A percentile compares a stretch with the other conserved stretches of the same genome.
Evolutionary conservation across 2,329 filamentous ascomycete genomes (phyloP).

Genomic region (Pyricularia sp.): DNA sequence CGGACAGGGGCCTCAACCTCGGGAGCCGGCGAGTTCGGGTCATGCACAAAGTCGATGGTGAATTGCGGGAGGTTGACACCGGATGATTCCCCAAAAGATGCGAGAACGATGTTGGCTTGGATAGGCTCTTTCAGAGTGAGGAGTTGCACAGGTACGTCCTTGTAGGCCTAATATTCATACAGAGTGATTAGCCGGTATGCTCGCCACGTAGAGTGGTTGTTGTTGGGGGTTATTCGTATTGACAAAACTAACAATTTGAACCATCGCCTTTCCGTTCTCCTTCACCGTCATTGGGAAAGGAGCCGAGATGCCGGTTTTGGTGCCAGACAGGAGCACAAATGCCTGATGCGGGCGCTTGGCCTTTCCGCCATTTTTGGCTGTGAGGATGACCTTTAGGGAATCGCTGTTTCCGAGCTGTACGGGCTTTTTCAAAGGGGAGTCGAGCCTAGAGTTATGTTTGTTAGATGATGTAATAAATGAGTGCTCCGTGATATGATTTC

Average conservation of each 20-base stretch:
- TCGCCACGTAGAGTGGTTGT: background rate
- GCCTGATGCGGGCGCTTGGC: slow-evolving; percentile 87
- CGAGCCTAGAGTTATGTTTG: slow-evolving; percentile 36
- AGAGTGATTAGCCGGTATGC: background rate
- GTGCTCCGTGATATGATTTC: background rate
- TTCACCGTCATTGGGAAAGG: slow-evolving; percentile 79
- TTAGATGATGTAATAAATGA: background rate
- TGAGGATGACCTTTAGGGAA: slow-evolving; percentile 73
- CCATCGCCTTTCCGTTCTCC: slow-evolving; percentile 75
- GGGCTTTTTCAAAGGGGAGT: slow-evolving; percentile 49
- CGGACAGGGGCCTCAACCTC: slow-evolving; percentile 59
- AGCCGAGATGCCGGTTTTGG: slow-evolving; percentile 67
- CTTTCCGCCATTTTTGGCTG: slow-evolving; percentile 67
- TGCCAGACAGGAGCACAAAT: slow-evolving; percentile 75
- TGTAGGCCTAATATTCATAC: slow-evolving; percentile 55
- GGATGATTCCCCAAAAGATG: slow-evolving; percentile 68
- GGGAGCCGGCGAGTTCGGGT: slow-evolving; percentile 47
- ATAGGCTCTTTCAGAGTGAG: slow-evolving; percentile 59
- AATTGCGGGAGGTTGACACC: slow-evolving; percentile 65
- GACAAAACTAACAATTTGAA: slow-evolving; percentile 76
- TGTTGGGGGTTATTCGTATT: background rate
- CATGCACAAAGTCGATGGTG: slow-evolving; percentile 56
- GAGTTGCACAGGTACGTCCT: slow-evolving; percentile 81
- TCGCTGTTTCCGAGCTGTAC: slow-evolving; percentile 60
- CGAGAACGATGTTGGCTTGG: slow-evolving; percentile 73